These are phyloP conservation scores for Zhuliangozyma parablackwelliae DNA, from an alignment of 1,139 yeast species.

Conservation along the genomic window DNA sequence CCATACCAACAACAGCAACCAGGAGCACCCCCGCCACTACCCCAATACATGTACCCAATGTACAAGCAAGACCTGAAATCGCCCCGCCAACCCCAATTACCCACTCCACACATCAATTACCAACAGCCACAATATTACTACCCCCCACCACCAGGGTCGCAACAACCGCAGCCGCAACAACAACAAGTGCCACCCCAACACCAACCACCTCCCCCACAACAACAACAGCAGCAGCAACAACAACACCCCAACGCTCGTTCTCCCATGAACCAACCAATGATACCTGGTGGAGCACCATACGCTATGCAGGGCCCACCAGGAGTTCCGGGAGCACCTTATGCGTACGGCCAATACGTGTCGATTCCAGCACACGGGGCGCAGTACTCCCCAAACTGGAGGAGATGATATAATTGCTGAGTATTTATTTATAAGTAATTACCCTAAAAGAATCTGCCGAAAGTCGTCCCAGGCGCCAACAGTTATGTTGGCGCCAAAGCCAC, in stretches of 20 bases:
- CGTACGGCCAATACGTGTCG: slow-evolving; percentile 34
- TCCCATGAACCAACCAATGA: slow-evolving; percentile 11
- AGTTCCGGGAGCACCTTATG: slow-evolving; percentile 32
- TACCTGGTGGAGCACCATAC: slow-evolving; percentile 18
- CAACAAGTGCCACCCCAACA: slow-evolving; percentile 7
- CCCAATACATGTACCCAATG: slow-evolving; percentile 14
- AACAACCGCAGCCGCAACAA: slow-evolving; percentile 14
- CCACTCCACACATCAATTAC: slow-evolving; percentile 18
- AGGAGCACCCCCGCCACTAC: slow-evolving; percentile 6
- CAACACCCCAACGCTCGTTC: slow-evolving; percentile 15
- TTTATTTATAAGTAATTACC: background rate
- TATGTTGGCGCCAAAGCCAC: slow-evolving; percentile 2
- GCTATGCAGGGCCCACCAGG: slow-evolving; percentile 12
- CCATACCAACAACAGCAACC: slow-evolving; percentile 7
- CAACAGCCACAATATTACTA: slow-evolving; percentile 11
- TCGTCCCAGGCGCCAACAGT: slow-evolving; percentile 10
- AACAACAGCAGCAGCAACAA: slow-evolving; percentile 15
- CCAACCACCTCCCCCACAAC: slow-evolving; percentile 5
- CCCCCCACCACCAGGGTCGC: slow-evolving; percentile 12
- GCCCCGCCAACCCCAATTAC: slow-evolving; percentile 20
- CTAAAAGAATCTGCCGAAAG: slow-evolving; percentile 6
- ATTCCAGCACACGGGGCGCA: slow-evolving; percentile 24
- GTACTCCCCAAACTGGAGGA: slow-evolving; percentile 29
- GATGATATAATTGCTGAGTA: slow-evolving; percentile 11
- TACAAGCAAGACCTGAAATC: slow-evolving; percentile 17